Evolutionary conservation across 805 yeast species (phyloP).

Genomic region (Teunomyces aglyptinius): DNA sequence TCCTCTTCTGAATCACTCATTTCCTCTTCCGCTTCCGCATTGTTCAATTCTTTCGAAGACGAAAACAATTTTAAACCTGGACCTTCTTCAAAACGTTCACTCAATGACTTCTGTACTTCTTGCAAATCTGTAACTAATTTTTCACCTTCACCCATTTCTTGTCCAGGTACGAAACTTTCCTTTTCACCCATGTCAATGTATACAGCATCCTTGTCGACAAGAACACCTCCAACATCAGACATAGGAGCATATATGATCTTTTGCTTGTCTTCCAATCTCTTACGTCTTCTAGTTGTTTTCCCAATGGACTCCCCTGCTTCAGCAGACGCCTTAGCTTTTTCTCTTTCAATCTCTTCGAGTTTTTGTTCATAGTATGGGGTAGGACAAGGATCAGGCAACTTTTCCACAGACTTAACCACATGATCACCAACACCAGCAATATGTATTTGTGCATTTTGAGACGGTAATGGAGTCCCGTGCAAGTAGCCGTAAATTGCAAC

Average conservation of each 20-base stretch:
- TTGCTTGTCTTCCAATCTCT: conserved; percentile 89
- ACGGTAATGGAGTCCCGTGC: conserved; percentile 86
- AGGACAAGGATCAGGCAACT: conserved; percentile 97
- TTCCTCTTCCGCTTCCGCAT: conserved; percentile 35
- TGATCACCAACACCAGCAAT: conserved; percentile 96
- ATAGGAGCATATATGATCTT: conserved; percentile 96
- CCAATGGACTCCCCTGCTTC: conserved; percentile 56
- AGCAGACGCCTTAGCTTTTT: conserved; percentile 62
- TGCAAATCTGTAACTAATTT: conserved; percentile 80
- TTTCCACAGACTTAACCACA: conserved; percentile 71
- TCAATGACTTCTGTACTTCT: conserved; percentile 57
- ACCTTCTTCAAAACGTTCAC: conserved; percentile 55
- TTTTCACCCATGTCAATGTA: conserved; percentile 76
- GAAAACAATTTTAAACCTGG: conserved; percentile 78
- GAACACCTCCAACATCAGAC: conserved; percentile 99
- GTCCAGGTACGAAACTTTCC: conserved; percentile 54
- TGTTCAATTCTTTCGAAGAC: conserved; percentile 49
- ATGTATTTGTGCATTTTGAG: conserved; percentile 72
- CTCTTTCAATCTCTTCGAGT: conserved; percentile 77
- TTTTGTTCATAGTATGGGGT: conserved; percentile 90
- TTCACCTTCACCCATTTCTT: conserved; percentile 82
- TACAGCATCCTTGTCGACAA: conserved; percentile 96
- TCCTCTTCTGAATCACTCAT: conserved; percentile 37
- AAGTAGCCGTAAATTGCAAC: conserved; percentile 91
- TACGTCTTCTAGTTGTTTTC: conserved; percentile 64